Percentiles rank a stretch among this genome's conserved stretches.
Evolutionary conservation across 129 eudicot genomes (phyloP).

Genomic region (Cynara cardunculus): DNA sequence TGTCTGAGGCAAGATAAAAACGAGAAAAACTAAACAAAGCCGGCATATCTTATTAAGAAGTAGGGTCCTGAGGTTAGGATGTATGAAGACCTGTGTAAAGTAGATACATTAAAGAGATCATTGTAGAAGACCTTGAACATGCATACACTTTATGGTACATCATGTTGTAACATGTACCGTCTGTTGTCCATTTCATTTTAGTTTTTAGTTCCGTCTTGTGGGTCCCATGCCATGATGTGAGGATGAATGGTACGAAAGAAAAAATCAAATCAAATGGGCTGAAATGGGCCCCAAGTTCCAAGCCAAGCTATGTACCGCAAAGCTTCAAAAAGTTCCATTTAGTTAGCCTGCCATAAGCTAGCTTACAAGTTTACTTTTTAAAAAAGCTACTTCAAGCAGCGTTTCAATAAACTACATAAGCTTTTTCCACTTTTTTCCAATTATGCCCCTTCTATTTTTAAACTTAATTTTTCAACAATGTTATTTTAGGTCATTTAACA

Average conservation of each 20-base stretch:
- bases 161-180: neutral
- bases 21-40: neutral
- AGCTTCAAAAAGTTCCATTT: neutral
- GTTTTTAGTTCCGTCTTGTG: neutral
- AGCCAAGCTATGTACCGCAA: neutral
- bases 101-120: neutral
- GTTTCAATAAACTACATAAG: neutral
- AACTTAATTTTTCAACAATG: neutral
- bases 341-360: neutral
- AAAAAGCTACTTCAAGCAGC: neutral
- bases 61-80: neutral
- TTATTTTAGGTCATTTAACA: neutral
- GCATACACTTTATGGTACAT: neutral
- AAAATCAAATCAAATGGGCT: conserved; percentile 3
- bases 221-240: neutral
- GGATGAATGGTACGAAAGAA: neutral
- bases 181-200: neutral
- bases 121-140: neutral
- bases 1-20: neutral
- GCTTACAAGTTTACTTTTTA: neutral
- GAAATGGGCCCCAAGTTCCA: neutral
- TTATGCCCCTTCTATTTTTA: neutral
- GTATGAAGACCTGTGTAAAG: neutral
- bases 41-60: neutral
- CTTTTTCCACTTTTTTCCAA: neutral